phyloP scores from a whole-genome alignment of 1,284 basidiomycete species.

The Puccinia coronata region DNA sequence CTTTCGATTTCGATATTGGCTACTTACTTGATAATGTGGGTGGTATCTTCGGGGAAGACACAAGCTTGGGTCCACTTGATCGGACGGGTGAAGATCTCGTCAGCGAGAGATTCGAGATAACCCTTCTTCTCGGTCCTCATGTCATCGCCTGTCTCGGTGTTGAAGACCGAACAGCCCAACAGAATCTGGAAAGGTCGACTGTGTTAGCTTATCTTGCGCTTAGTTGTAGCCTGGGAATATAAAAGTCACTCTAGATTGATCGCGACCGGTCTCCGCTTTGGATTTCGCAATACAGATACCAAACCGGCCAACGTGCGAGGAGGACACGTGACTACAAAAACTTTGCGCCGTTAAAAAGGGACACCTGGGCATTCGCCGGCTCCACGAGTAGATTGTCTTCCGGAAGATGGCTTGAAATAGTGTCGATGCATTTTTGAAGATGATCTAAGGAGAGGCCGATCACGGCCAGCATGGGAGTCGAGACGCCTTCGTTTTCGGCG shows the following conservation, averaged over 20 bases:
- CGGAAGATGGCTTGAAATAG: neutral
- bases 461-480: slow-evolving; percentile 89
- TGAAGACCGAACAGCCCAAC: slow-evolving; percentile 79
- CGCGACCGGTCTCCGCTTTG: slow-evolving; percentile 78
- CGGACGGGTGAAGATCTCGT: slow-evolving; percentile 86
- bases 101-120: slow-evolving; percentile 66
- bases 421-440: slow-evolving; percentile 62
- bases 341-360: slow-evolving; percentile 89
- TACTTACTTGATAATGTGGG: slow-evolving; percentile 76
- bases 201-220: neutral
- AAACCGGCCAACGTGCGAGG: slow-evolving; percentile 90
- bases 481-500: slow-evolving; percentile 85
- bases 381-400: slow-evolving; percentile 66
- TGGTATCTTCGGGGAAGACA: slow-evolving; percentile 81
- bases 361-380: slow-evolving; percentile 67
- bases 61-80: slow-evolving; percentile 90
- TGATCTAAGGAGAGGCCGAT: slow-evolving; percentile 70
- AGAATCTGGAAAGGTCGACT: slow-evolving; percentile 64
- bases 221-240: neutral
- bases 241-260: slow-evolving; percentile 74
- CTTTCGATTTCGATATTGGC: no score
- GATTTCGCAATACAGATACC: slow-evolving; percentile 86
- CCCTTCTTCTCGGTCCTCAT: slow-evolving; percentile 63
- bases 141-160: slow-evolving; percentile 88
- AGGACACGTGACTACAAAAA: slow-evolving; percentile 90